Percentiles rank a stretch among this genome's conserved stretches.
Conservation (phyloP, 495 filamentous ascomycete species). For the Aspergillus steynii region DNA sequence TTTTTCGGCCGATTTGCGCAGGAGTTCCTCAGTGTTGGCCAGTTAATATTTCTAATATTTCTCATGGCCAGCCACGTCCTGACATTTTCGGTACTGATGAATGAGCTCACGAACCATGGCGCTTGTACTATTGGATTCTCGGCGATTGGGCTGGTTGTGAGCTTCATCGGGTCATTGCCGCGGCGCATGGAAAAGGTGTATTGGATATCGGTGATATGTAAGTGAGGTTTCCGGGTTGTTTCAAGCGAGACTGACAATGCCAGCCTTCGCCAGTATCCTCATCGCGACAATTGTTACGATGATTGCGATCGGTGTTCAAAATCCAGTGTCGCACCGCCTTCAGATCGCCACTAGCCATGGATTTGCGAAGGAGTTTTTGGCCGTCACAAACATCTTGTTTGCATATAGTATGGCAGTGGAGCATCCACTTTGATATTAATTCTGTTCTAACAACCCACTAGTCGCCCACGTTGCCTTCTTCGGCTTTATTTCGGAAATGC, state of each 20-base stretch:
- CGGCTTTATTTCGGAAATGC: slow-evolving; percentile 74
- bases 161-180: slow-evolving; percentile 63
- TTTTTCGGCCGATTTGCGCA: slow-evolving; percentile 64
- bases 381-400: slow-evolving; percentile 41
- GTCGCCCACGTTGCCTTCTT: slow-evolving; percentile 73
- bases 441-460: slow-evolving; percentile 14
- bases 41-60: slow-evolving; percentile 67
- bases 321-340: slow-evolving; percentile 21
- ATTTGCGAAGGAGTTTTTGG: slow-evolving; percentile 31
- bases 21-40: slow-evolving; percentile 61
- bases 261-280: slow-evolving; percentile 61
- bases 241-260: not conserved
- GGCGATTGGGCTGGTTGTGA: slow-evolving; percentile 62
- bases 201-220: slow-evolving; percentile 59
- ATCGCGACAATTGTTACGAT: slow-evolving; percentile 69
- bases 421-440: not conserved
- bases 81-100: slow-evolving; percentile 64
- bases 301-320: slow-evolving; percentile 58
- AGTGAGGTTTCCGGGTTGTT: slow-evolving; percentile 11
- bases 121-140: slow-evolving; percentile 69
- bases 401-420: slow-evolving; percentile 34
- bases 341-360: slow-evolving; percentile 20
- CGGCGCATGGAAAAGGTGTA: slow-evolving; percentile 60
- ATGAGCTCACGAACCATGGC: slow-evolving; percentile 62
- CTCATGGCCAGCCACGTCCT: slow-evolving; percentile 73